Base-by-base conservation (phyloP, 148 eudicot species). In the Vaccinium vitisidaea region DNA sequence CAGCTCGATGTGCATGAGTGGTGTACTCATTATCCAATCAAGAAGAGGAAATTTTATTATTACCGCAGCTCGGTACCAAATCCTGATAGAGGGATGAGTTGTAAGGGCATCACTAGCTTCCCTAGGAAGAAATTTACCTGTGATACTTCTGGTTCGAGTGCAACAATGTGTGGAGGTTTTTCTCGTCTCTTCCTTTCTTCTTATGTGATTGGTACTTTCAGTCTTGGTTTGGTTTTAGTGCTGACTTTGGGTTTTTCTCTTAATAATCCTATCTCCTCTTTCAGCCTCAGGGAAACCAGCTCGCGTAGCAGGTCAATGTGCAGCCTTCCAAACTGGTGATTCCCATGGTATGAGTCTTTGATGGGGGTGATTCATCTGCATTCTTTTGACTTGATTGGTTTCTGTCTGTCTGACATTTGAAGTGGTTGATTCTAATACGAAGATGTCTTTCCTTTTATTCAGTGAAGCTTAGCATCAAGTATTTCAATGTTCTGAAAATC, bases 401-500 rank as follows among this genome's bases (percentile, higher is more conserved):
- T n/a, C 46, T 83, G 80, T 81, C 78, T 86, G 79, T n/a, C 52
- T 81, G 82, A 81, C 67, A 82, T 84, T 61, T 19, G 48, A 81
- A 80, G 88, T 76, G 77, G 83, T 88, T 89, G 30, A 0, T 27
- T 27, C 89, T 89, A 83, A 89, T 85, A 27, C 75, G 80, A 82
- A 65, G 86, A 81, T 91, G 69, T 89, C 81, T 88, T 83, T 80
- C 71, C 84, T 88, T 88, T 89, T 82, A 56, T 85, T 82, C 98
- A 97, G 99, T 95, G 89, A 97, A 94, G 89, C 93, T 97, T 77
- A 90, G 92, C 93, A 97, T 97, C 86, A 95, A 94, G 90, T 97
- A 98, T 27, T 97, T 97, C 67, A 89, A 91, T 80, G 96, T 97
- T 80, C 30, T 27, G 30, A 27, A 27, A 27, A 27, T 27, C 0